These are phyloP conservation scores for Fusarium circinatum DNA, from an alignment of 2,329 filamentous ascomycete genomes.

Conservation along the genomic window DNA sequence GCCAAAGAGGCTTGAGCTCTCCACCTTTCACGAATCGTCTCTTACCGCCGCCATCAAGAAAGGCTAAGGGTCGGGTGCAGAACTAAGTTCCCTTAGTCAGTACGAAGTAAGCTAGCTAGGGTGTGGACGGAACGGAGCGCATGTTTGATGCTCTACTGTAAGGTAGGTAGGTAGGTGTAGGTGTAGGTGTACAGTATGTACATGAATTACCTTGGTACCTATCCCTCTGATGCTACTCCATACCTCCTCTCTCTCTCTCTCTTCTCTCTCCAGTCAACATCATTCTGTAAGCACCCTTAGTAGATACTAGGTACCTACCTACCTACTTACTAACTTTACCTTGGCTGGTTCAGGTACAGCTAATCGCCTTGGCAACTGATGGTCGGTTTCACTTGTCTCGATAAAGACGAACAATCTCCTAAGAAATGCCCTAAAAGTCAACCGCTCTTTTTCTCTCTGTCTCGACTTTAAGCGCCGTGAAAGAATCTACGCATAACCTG, in stretches of 20 bases:
- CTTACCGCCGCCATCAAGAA: slow-evolving; percentile 50
- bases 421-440: slow-evolving; percentile 23
- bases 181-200: not conserved
- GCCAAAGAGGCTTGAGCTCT: slow-evolving; percentile 36
- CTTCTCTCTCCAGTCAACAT: not conserved
- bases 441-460: slow-evolving; percentile 11
- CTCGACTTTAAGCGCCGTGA: slow-evolving; percentile 44
- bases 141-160: not conserved
- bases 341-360: not conserved
- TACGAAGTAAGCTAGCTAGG: slow-evolving; percentile 6
- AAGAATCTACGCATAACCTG: slow-evolving; percentile 38
- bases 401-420: not conserved
- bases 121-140: slow-evolving; percentile 9
- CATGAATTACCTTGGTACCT: not conserved
- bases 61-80: slow-evolving; percentile 33
- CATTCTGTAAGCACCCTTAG: not conserved
- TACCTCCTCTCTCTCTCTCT: not conserved
- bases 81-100: not conserved
- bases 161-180: not conserved
- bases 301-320: not conserved
- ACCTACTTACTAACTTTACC: not conserved
- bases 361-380: not conserved
- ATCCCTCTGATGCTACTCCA: not conserved
- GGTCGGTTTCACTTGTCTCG: not conserved
- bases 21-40: slow-evolving; percentile 53